Base-by-base conservation (phyloP, 1,284 basidiomycete species). In the Phlebopus sp. region DNA sequence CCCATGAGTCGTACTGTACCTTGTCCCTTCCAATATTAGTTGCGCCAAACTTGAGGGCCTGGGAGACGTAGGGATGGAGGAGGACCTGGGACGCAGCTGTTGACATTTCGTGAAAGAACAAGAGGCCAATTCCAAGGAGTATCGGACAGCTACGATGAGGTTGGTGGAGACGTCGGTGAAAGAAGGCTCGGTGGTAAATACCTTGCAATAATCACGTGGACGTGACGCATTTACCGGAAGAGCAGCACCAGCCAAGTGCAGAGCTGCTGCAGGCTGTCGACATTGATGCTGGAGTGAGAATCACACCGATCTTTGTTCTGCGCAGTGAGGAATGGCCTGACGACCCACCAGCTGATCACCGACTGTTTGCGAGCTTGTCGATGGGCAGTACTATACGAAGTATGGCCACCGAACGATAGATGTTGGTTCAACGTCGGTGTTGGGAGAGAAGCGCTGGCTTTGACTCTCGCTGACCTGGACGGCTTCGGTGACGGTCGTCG, bases 11-110 rank as follows among this genome's bases (percentile, higher is more conserved):
- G 47, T 38, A 42, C 42, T 69, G 55, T 55, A 82, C 89, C 82
- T 97, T 97, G 76, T 97, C 94, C 41, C 94, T 77, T 7, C 92
- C 94, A 37, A 90, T 67, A 13, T 90, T 95, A 1, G 91, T 93
- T 36, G 78, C 78, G 38, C 86, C 79, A 37, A 91, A 81, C 62
- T 87, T 91, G 61, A 97, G 72, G 15, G 80, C 72, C 59, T 88
- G 82, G 37, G 86, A 86, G 39, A 92, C 75, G 11, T 79, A 72
- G 9, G 94, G 94, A 60, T 96, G 92, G 35, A 97, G 78, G 52
- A 97, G 75, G 55, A 94, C 62, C 62, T 93, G 89, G 18, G 86
- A 82, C 37, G 85, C 84, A 46, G 81, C 54, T 54, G 69, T 76
- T 37, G 84, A 73, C 86, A 89, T 87, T 15, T 36, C 30, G 45